Base-by-base conservation (phyloP, 139 green algal species). In the Picochlorum costavermella region DNA sequence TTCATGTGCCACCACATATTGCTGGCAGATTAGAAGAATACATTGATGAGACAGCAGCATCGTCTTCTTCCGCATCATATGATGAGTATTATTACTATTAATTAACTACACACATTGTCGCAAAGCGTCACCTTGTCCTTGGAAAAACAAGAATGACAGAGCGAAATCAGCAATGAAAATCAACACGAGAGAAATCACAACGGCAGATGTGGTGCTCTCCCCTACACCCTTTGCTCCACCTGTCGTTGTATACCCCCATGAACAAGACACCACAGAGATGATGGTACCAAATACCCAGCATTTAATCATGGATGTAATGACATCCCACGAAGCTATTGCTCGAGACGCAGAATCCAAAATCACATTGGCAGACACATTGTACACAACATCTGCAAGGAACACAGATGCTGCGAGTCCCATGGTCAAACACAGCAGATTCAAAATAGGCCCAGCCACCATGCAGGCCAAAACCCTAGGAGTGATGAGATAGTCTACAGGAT, bases 121-220 rank as follows among this genome's bases (percentile, higher is more conserved):
- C 31, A 90, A 68, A 4, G 82, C 80, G 63, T 88, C 84, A 31
- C 84, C 83, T 61, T 81, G 69, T 1, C 84, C 90, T 62, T 98
- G 88, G 78, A 97, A 98, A 80, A 99, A 98, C 2, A 88, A 46
- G 71, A 95, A 95, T 6, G 83, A 95, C 44, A 99, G 78, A 17
- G 91, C 69, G 67, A 99, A 99, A 68, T 98, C 94, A n/a, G 84
- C 80, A 4, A 99, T 79, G 61, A 99, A 99, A 75, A 99, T 97
- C 56, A 83, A 73, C 2, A 98, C 91, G 30, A 99, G 80, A 0
- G 81, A 93, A 69, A 98, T 98, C 23, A 99, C 94, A 1, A 99
- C 94, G 0, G 90, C 90, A 56, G 60, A 90, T 13, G 94, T 99
- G 48, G 94, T 99, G 48, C 80, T 90, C 74, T 97, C 90, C 20